Evolutionary conservation across 1,139 yeast genomes (phyloP).

Genomic region (Yamadazyma trypodendri): DNA sequence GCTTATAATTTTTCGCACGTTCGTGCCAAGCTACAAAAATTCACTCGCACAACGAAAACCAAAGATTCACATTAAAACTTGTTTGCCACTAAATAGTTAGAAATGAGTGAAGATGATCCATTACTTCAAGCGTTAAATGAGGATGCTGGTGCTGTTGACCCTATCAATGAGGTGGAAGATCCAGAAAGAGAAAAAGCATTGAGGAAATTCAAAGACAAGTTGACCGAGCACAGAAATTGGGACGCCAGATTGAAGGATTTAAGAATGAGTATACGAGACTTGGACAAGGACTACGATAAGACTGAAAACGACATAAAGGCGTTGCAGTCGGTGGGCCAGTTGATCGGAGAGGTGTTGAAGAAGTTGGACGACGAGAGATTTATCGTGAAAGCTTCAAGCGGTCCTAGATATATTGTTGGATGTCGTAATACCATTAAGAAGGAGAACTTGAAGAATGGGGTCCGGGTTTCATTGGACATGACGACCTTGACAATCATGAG

Average conservation of each 20-base stretch:
- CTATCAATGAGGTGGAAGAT: slow-evolving; percentile 29
- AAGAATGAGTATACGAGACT: slow-evolving; percentile 77
- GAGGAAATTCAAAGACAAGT: slow-evolving; percentile 75
- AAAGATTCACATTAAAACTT: background rate
- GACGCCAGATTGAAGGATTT: slow-evolving; percentile 87
- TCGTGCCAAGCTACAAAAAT: background rate
- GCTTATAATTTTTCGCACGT: background rate
- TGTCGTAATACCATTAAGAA: slow-evolving; percentile 91
- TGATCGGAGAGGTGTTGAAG: slow-evolving; percentile 95
- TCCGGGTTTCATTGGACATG: slow-evolving; percentile 95
- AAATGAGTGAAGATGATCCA: slow-evolving; percentile 19
- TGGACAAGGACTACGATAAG: slow-evolving; percentile 83
- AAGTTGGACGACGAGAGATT: slow-evolving; percentile 93
- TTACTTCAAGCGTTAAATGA: slow-evolving; percentile 19
- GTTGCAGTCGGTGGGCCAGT: slow-evolving; percentile 94
- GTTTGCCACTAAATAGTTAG: slow-evolving; percentile 9
- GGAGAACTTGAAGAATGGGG: slow-evolving; percentile 84
- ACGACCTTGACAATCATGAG: slow-evolving; percentile 98
- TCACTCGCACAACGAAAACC: background rate
- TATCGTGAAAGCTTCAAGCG: slow-evolving; percentile 95
- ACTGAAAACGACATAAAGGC: slow-evolving; percentile 98
- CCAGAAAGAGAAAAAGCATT: slow-evolving; percentile 82
- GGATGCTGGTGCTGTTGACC: slow-evolving; percentile 7
- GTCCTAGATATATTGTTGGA: slow-evolving; percentile 97
- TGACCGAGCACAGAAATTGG: slow-evolving; percentile 92